Percentiles rank a stretch among this genome's conserved stretches.
Evolutionary conservation across 2,329 filamentous ascomycete genomes (phyloP).

Genomic region (Dothidotthia symphoricarpi): DNA sequence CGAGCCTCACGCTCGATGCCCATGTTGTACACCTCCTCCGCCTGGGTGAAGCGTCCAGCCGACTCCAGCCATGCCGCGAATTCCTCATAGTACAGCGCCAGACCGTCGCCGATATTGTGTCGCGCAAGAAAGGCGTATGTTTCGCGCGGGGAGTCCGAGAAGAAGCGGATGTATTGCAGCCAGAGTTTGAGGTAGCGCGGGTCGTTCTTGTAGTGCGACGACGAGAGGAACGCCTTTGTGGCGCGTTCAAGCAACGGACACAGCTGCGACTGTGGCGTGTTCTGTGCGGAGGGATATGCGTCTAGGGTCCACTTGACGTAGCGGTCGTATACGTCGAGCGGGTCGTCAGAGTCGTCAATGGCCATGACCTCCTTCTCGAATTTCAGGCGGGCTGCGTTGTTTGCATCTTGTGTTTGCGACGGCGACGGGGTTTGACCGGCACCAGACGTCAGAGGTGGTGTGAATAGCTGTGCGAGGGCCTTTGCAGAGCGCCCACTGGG

Average conservation of each 20-base stretch:
- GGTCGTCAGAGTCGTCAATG: slow-evolving; percentile 86
- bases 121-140: slow-evolving; percentile 88
- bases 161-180: slow-evolving; percentile 90
- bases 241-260: slow-evolving; percentile 86
- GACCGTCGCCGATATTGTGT: slow-evolving; percentile 78
- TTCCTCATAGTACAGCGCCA: slow-evolving; percentile 95
- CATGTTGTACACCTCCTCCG: slow-evolving; percentile 88
- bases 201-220: slow-evolving; percentile 89
- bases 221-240: slow-evolving; percentile 84
- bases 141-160: slow-evolving; percentile 89
- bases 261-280: slow-evolving; percentile 86
- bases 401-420: slow-evolving; percentile 70
- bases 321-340: slow-evolving; percentile 90
- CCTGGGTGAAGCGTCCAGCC: slow-evolving; percentile 80
- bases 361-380: slow-evolving; percentile 80
- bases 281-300: slow-evolving; percentile 90
- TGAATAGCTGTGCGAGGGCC: slow-evolving; percentile 80
- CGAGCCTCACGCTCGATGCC: slow-evolving; percentile 87
- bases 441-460: slow-evolving; percentile 55
- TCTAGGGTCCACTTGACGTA: slow-evolving; percentile 97
- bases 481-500: slow-evolving; percentile 85
- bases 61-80: slow-evolving; percentile 91
- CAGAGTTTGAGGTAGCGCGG: slow-evolving; percentile 89
- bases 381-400: slow-evolving; percentile 75
- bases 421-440: slow-evolving; percentile 53